These are phyloP conservation scores for Gardenia jasminoides DNA, from an alignment of 257 asterid species.

Conservation along the genomic window DNA sequence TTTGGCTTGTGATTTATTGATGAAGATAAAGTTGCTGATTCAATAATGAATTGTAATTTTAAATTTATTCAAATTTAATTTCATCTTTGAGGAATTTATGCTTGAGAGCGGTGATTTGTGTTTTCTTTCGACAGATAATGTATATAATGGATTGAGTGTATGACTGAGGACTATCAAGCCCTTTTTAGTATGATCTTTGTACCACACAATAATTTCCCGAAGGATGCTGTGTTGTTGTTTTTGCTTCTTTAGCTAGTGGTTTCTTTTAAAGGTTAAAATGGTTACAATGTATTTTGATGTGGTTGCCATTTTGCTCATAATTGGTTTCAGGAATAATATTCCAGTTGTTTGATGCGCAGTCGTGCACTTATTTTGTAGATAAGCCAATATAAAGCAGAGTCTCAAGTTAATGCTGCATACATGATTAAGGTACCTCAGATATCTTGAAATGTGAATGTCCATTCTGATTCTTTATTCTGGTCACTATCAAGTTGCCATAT, in stretches of 20 bases:
- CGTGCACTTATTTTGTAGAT: slow-evolving; percentile 78
- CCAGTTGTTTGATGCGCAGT: slow-evolving; percentile 82
- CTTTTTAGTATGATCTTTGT: neutral
- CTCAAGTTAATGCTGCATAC: slow-evolving; percentile 48
- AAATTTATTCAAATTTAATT: no score
- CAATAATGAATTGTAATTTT: no score
- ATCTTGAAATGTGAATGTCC: slow-evolving; percentile 9
- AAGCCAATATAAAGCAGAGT: slow-evolving; percentile 48
- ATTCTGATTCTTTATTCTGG: neutral
- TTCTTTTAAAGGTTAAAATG: neutral
- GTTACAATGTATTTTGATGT: slow-evolving; percentile 1
- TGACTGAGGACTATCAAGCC: neutral
- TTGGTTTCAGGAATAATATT: slow-evolving; percentile 45
- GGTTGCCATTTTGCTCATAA: slow-evolving; percentile 18
- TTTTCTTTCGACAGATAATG: neutral
- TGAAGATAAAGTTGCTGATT: neutral
- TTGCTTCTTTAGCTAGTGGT: neutral
- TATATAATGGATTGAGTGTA: neutral
- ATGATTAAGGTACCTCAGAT: slow-evolving; percentile 61
- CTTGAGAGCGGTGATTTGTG: neutral
- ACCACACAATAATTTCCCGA: neutral
- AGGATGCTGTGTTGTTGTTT: neutral
- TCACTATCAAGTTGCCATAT: neutral
- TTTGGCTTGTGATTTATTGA: neutral
- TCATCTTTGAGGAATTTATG: neutral